Base-by-base conservation (phyloP, 2,329 filamentous ascomycete species). In the Exutisphaerella laricina region DNA sequence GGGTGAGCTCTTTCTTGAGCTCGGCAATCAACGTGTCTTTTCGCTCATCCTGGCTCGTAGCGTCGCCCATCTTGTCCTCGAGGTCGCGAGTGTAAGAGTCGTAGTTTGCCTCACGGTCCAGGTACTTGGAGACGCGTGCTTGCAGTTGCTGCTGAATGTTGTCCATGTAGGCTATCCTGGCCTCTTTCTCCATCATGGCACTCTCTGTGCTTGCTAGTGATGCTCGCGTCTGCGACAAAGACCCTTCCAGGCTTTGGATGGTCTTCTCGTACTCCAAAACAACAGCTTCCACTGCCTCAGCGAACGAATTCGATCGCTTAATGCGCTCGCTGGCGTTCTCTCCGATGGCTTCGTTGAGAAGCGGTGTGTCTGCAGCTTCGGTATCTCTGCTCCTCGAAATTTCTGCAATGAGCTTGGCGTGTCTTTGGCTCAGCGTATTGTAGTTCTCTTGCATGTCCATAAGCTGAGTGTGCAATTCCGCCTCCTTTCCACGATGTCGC, bases 181-280 rank as follows among this genome's bases (percentile, higher is more conserved):
- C 92, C 67, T 98, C 92, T 63, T 85, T 92, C 64, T 98, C 94
- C 2, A 97, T 73, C 17, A 98, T 73, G 44, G 72, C 84, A 41
- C 88, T 92, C 64, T 98, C 94, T 0, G 85, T 89, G 51, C 72
- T 83, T 8, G 92, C 84, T 20, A 98, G 73, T 0, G 86, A 88
- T 23, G 85, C 76, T 44, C 92, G 79, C 1, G 92, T 97, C 58
- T 81, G 92, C 0, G 89, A 89, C 10, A 98, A 77, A 1, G 89
- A 96, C 38, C 88, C 82, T 65, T 98, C 92, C 12, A 98, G 76
- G 40, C 80, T 84, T 63, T 97, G 89, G 37, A 98, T 98, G 0
- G 94, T 98, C 74, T 94, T 97, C 65, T 98, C 94, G 62, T 98
- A 98, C 66, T 98, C 92, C 36, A 97, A 71, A 3, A 98, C 88